These are phyloP conservation scores for Tulasnella sp. DNA, from an alignment of 768 basidiomycete genomes.

Conservation along the genomic window DNA sequence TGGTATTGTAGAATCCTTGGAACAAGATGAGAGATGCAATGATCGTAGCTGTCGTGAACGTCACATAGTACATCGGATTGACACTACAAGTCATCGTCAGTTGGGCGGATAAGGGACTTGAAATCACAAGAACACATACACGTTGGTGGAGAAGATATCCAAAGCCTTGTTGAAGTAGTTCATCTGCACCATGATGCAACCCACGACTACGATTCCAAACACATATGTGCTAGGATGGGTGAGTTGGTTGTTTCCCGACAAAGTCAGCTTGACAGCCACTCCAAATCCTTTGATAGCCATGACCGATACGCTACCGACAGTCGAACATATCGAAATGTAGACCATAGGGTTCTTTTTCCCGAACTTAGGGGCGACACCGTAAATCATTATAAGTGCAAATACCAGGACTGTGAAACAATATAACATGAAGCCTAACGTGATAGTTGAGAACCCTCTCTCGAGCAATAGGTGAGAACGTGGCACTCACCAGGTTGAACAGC, in stretches of 20 bases:
- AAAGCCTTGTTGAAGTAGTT: slow-evolving; percentile 98
- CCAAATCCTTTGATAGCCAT: slow-evolving; percentile 99
- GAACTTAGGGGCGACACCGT: slow-evolving; percentile 65
- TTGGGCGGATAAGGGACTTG: neutral
- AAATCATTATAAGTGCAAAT: slow-evolving; percentile 78
- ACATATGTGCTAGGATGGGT: slow-evolving; percentile 92
- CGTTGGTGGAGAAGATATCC: slow-evolving; percentile 92
- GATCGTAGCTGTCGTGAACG: slow-evolving; percentile 87
- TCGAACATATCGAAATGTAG: slow-evolving; percentile 91
- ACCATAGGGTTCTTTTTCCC: slow-evolving; percentile 81
- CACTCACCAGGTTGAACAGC: slow-evolving; percentile 81
- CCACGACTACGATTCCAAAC: slow-evolving; percentile 66
- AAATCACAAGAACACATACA: slow-evolving; percentile 42
- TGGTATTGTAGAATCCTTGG: slow-evolving; percentile 89
- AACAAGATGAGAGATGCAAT: slow-evolving; percentile 92
- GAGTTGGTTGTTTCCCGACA: slow-evolving; percentile 90
- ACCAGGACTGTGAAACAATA: slow-evolving; percentile 80
- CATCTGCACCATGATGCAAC: slow-evolving; percentile 87
- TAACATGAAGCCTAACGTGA: slow-evolving; percentile 63
- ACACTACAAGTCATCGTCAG: slow-evolving; percentile 39
- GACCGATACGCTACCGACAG: slow-evolving; percentile 92
- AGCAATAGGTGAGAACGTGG: neutral
- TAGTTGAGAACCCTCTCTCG: neutral
- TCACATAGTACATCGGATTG: slow-evolving; percentile 96
- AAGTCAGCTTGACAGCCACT: slow-evolving; percentile 86